Percentiles rank a stretch among this genome's conserved stretches.
phyloP scores from a whole-genome alignment of 2,329 filamentous ascomycete genomes.

The Hymenoscyphus repandus region DNA sequence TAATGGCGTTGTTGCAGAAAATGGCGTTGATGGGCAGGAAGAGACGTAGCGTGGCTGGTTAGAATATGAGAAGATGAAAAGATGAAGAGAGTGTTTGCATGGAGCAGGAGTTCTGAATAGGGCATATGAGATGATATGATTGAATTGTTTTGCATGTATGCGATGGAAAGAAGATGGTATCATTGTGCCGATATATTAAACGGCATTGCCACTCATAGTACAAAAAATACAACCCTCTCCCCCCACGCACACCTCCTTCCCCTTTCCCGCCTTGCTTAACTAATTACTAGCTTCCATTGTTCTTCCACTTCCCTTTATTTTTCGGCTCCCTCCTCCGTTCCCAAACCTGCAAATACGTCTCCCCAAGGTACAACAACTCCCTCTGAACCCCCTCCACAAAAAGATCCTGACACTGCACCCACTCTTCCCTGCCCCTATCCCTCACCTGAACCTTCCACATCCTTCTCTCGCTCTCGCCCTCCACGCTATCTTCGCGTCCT shows the following conservation, averaged over 20 bases:
- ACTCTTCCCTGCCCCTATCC: conserved; percentile 76
- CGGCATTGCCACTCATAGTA: conserved; percentile 9
- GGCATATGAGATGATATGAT: not conserved
- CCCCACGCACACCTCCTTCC: not conserved
- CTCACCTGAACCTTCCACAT: conserved; percentile 91
- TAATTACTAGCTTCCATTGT: not conserved
- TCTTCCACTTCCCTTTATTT: conserved; percentile 15
- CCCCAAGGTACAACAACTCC: conserved; percentile 86
- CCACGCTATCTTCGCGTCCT: conserved; percentile 72
- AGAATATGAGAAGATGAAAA: not conserved
- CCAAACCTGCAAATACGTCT: conserved; percentile 96
- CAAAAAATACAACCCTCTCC: conserved; percentile 8
- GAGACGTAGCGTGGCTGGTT: not conserved
- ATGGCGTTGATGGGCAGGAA: conserved; percentile 1
- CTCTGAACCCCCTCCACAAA: conserved; percentile 86
- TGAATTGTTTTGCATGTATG: not conserved
- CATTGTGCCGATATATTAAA: conserved; percentile 3
- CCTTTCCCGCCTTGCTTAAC: not conserved
- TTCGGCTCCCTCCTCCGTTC: conserved; percentile 62
- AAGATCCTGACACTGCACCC: conserved; percentile 90
- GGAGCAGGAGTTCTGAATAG: conserved; percentile 8
- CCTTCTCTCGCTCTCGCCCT: conserved; percentile 82
- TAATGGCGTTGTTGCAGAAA: not conserved
- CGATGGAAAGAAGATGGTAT: conserved; percentile 2
- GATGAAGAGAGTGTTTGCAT: no score